Conservation (phyloP, 2,329 filamentous ascomycete genomes). For the Exophiala mesophila region DNA sequence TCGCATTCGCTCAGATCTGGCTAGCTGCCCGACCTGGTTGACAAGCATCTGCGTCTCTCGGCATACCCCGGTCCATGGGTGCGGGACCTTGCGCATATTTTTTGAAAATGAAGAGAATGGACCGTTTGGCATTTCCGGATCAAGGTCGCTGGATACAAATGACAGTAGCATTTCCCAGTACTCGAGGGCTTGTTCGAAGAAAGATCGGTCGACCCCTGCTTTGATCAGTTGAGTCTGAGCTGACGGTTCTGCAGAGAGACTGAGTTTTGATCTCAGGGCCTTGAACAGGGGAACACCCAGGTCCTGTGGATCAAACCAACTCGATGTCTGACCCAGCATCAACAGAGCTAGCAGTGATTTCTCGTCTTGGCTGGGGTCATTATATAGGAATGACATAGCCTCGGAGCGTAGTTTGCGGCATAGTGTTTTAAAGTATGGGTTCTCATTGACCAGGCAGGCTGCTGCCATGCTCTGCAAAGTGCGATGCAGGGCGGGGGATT, state of each 20-base stretch:
- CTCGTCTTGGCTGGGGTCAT: slow-evolving; percentile 41
- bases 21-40: slow-evolving; percentile 42
- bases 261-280: slow-evolving; percentile 34
- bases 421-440: slow-evolving; percentile 48
- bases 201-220: slow-evolving; percentile 35
- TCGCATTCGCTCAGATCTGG: slow-evolving; percentile 29
- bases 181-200: slow-evolving; percentile 53
- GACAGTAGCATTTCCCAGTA: slow-evolving; percentile 58
- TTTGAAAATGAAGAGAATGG: slow-evolving; percentile 26
- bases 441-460: slow-evolving; percentile 55
- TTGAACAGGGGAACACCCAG: slow-evolving; percentile 52
- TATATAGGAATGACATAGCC: slow-evolving; percentile 28
- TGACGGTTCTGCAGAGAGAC: slow-evolving; percentile 22
- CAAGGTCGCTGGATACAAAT: slow-evolving; percentile 40
- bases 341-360: slow-evolving; percentile 50
- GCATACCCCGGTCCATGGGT: slow-evolving; percentile 48
- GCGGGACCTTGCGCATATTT: slow-evolving; percentile 37
- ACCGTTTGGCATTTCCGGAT: slow-evolving; percentile 4
- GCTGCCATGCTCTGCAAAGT: slow-evolving; percentile 62
- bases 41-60: slow-evolving; percentile 43
- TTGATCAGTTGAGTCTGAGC: not conserved
- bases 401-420: slow-evolving; percentile 51
- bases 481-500: slow-evolving; percentile 55
- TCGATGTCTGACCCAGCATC: slow-evolving; percentile 55
- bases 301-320: slow-evolving; percentile 55